Conservation (phyloP, 129 eudicot genomes). For the Flaveria ramosissima region DNA sequence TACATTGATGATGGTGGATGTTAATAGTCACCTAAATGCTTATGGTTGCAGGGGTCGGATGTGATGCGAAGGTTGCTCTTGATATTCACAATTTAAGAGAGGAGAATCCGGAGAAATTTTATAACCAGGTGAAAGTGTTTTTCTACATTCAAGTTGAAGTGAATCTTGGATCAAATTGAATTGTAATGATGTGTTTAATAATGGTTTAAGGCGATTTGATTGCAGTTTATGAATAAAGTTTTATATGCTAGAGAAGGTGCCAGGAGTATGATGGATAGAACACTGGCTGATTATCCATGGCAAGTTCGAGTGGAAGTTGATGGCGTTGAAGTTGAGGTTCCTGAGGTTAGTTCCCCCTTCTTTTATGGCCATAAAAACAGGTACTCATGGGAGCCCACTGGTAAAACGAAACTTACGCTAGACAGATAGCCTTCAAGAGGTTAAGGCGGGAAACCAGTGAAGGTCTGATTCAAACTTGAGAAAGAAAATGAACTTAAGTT, state of each 20-base stretch:
- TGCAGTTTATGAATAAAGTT: conserved; percentile 81
- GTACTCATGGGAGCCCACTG: background rate
- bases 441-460: background rate
- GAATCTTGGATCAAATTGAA: background rate
- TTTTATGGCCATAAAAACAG: background rate
- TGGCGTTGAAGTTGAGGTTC: conserved; percentile 69
- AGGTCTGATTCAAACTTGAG: background rate
- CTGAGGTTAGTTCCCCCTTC: conserved; percentile 49
- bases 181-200: background rate
- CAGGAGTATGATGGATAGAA: conserved; percentile 81
- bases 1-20: conserved; percentile 8
- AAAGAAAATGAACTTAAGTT: background rate
- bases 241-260: conserved; percentile 93
- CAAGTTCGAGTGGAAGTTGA: conserved; percentile 87
- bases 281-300: conserved; percentile 90
- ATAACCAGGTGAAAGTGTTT: conserved; percentile 61
- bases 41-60: conserved; percentile 64
- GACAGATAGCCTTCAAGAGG: background rate
- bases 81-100: conserved; percentile 75
- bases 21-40: conserved; percentile 2
- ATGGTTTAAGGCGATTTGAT: background rate
- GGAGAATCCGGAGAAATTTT: conserved; percentile 80
- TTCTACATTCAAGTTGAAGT: background rate
- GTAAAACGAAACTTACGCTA: background rate
- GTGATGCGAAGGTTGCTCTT: conserved; percentile 95